These are phyloP conservation scores for Dryas alaskensis DNA, from an alignment of 306 rosid species.

Conservation along the genomic window DNA sequence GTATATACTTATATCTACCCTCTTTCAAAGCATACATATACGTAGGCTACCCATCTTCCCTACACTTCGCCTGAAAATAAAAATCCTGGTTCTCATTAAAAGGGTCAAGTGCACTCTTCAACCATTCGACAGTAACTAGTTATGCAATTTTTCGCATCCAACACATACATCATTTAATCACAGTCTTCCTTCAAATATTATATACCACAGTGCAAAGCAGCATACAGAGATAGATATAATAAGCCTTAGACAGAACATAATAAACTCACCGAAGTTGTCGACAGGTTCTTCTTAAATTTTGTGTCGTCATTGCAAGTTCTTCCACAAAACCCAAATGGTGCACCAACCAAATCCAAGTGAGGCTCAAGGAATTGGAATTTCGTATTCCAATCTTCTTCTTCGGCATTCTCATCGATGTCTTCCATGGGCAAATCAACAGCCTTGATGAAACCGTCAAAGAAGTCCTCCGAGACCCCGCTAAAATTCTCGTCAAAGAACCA, in stretches of 20 bases:
- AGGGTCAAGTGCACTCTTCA: not conserved
- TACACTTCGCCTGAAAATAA: not conserved
- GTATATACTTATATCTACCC: not conserved
- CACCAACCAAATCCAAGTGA: not conserved
- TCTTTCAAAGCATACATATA: not conserved
- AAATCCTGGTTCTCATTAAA: not conserved
- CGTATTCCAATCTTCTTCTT: conserved; percentile 58
- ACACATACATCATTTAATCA: not conserved
- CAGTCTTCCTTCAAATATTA: not conserved
- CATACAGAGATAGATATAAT: not conserved
- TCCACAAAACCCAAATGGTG: not conserved
- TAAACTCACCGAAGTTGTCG: conserved; percentile 50
- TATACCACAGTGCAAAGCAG: not conserved
- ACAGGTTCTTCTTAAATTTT: conserved; percentile 26
- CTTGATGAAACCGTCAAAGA: conserved; percentile 40
- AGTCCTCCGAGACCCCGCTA: conserved; percentile 49
- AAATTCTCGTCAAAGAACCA: conserved; percentile 50
- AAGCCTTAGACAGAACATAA: not conserved
- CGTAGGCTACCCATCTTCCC: not conserved
- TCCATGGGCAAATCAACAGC: conserved; percentile 70
- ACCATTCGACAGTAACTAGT: not conserved
- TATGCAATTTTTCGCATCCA: not conserved
- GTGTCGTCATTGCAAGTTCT: conserved; percentile 25
- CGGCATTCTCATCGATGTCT: conserved; percentile 51
- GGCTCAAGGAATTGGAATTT: conserved; percentile 47